Conservation (phyloP, 2,329 filamentous ascomycete genomes). For the Capronia americana region DNA sequence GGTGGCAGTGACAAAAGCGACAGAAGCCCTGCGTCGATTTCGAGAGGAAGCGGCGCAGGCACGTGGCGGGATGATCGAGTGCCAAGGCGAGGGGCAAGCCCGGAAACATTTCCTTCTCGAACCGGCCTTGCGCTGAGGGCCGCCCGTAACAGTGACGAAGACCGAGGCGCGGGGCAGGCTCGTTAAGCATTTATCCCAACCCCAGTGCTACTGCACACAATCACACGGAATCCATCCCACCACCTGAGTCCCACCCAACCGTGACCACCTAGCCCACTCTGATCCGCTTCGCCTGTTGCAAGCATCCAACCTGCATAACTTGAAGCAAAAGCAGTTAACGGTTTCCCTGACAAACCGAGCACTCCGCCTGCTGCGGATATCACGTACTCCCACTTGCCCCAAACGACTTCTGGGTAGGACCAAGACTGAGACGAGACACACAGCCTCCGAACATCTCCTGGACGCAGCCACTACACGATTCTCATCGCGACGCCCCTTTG, state of each 20-base stretch:
- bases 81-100: conserved; percentile 2
- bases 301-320: conserved; percentile 4
- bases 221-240: not conserved
- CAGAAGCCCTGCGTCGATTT: not conserved
- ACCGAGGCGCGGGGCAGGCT: conserved; percentile 7
- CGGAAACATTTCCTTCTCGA: not conserved
- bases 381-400: conserved; percentile 5
- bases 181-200: conserved; percentile 3
- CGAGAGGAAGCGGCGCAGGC: not conserved
- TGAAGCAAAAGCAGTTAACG: conserved; percentile 11
- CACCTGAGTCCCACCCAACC: not conserved
- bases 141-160: not conserved
- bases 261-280: not conserved
- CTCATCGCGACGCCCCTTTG: not conserved
- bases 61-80: not conserved
- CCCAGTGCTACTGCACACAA: not conserved
- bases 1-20: not conserved
- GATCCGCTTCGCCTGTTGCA: not conserved
- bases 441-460: not conserved
- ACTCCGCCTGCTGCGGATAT: not conserved
- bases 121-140: not conserved
- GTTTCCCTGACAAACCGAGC: conserved; percentile 12
- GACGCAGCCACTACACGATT: not conserved
- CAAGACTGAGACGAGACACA: not conserved
- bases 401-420: not conserved